These are phyloP conservation scores for Ogataea hybrid DNA, from an alignment of 1,139 yeast species.

Conservation along the genomic window DNA sequence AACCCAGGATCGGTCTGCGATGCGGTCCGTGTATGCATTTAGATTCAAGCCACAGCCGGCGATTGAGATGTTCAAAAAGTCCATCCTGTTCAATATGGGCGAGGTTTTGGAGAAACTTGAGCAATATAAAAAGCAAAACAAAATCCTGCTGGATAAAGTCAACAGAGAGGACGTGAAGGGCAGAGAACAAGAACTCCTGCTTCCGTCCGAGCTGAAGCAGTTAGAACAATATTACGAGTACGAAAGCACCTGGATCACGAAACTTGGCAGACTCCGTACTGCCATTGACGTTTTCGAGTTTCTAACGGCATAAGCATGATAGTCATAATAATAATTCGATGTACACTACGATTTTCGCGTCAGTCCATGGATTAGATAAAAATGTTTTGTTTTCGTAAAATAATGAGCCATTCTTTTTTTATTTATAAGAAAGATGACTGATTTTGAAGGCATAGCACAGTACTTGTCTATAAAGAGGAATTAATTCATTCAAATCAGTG, in stretches of 20 bases:
- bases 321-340: background rate
- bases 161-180: slow-evolving; percentile 90
- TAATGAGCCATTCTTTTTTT: background rate
- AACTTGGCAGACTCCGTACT: slow-evolving; percentile 52
- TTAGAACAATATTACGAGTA: slow-evolving; percentile 58
- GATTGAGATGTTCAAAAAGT: slow-evolving; percentile 40
- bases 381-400: background rate
- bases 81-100: slow-evolving; percentile 67
- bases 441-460: slow-evolving; percentile 2
- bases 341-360: slow-evolving; percentile 5
- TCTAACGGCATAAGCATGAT: slow-evolving; percentile 17
- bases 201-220: slow-evolving; percentile 74
- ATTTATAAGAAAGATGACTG: slow-evolving; percentile 10
- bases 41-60: slow-evolving; percentile 47
- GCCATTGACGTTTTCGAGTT: slow-evolving; percentile 52
- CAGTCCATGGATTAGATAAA: slow-evolving; percentile 4
- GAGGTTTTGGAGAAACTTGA: slow-evolving; percentile 56
- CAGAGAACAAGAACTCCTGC: slow-evolving; percentile 68
- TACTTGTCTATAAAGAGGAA: background rate
- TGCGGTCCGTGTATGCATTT: slow-evolving; percentile 81
- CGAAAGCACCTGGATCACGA: slow-evolving; percentile 53
- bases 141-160: slow-evolving; percentile 71
- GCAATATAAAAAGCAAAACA: slow-evolving; percentile 57
- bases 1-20: slow-evolving; percentile 88
- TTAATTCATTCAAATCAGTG: background rate